phyloP scores from a whole-genome alignment of 352 stramenopile genomes.

The Globisporangium middletonii region DNA sequence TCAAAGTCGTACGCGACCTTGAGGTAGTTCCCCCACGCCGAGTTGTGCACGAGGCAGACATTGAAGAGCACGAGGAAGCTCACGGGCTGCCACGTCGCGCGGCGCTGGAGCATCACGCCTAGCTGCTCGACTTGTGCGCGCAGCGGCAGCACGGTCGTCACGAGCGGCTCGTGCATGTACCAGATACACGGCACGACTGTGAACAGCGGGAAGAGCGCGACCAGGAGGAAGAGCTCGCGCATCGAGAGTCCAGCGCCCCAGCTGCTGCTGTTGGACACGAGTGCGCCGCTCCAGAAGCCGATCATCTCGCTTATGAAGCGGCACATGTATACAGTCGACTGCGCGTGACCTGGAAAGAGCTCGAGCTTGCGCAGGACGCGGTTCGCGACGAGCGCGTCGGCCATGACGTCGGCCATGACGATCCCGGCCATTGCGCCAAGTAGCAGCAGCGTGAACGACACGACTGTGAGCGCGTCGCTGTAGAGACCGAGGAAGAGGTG shows the following conservation, averaged over 20 bases:
- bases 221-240: conserved; percentile 52
- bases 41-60: conserved; percentile 61
- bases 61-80: conserved; percentile 65
- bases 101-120: conserved; percentile 56
- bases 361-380: conserved; percentile 47
- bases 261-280: conserved; percentile 46
- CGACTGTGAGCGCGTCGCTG: conserved; percentile 34
- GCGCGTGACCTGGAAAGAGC: conserved; percentile 28
- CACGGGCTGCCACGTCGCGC: conserved; percentile 72
- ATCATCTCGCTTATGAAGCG: conserved; percentile 75
- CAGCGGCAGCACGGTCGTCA: conserved; percentile 20
- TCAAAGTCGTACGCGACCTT: conserved; percentile 64
- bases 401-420: conserved; percentile 82
- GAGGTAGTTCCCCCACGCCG: conserved; percentile 77
- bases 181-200: conserved; percentile 51
- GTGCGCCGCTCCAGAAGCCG: conserved; percentile 59
- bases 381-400: conserved; percentile 60
- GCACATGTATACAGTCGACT: conserved; percentile 73
- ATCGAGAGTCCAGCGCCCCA: conserved; percentile 62
- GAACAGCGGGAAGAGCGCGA: conserved; percentile 53
- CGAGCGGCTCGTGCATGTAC: conserved; percentile 43
- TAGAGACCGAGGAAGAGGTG: conserved; percentile 35
- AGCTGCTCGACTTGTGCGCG: conserved; percentile 33
- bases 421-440: conserved; percentile 65
- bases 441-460: conserved; percentile 64